phyloP scores from a whole-genome alignment of 352 stramenopile species.

The Phytophthora capsici region DNA sequence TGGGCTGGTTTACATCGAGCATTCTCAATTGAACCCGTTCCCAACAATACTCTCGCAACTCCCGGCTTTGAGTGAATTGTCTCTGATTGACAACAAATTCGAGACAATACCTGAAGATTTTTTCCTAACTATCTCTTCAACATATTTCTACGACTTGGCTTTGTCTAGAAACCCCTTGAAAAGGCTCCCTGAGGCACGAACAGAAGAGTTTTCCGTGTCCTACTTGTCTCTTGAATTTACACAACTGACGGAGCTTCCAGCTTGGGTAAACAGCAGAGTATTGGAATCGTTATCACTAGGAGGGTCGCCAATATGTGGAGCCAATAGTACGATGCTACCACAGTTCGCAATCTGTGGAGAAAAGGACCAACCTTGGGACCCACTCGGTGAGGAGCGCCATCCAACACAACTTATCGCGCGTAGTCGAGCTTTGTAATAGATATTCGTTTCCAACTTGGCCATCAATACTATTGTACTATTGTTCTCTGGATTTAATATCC shows the following conservation, averaged over 20 bases:
- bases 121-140: constrained; percentile 11
- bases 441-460: no score
- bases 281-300: neutral
- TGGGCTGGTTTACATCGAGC: constrained; percentile 35
- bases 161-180: constrained; percentile 39
- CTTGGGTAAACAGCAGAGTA: constrained; percentile 4
- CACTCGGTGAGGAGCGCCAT: constrained; percentile 38
- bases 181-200: constrained; percentile 25
- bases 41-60: constrained; percentile 28
- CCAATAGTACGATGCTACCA: neutral
- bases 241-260: neutral
- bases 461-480: no score
- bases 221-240: constrained; percentile 45
- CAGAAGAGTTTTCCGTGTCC: constrained; percentile 23
- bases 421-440: neutral
- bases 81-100: constrained; percentile 43
- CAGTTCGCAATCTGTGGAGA: constrained; percentile 2
- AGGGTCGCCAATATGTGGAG: neutral
- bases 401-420: neutral
- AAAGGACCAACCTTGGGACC: constrained; percentile 3
- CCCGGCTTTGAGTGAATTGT: constrained; percentile 33
- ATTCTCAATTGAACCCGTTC: constrained; percentile 35
- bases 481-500: no score
- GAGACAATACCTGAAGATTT: constrained; percentile 20
- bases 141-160: constrained; percentile 33